A percentile compares a stretch with the other conserved stretches of the same genome.
phyloP scores from a whole-genome alignment of 1,139 yeast species.

The Suhomyces atakaporum region DNA sequence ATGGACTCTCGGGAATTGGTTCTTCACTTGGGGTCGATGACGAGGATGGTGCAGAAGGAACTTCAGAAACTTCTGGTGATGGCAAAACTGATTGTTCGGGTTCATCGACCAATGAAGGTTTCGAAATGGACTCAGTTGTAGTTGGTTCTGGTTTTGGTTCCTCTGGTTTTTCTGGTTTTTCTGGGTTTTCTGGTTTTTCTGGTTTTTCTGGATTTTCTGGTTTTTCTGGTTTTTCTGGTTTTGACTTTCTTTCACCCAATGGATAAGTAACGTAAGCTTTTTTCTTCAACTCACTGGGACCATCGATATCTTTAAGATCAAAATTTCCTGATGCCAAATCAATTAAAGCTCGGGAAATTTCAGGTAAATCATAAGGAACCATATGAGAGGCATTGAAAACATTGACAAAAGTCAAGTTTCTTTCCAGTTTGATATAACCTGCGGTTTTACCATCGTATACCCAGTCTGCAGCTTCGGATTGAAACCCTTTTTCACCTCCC shows the following conservation, averaged over 20 bases:
- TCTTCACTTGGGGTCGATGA: neutral
- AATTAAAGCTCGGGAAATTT: slow-evolving; percentile 65
- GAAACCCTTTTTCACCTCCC: slow-evolving; percentile 67
- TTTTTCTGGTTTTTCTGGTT: slow-evolving; percentile 4
- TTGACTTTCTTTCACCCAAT: slow-evolving; percentile 25
- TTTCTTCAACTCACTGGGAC: slow-evolving; percentile 12
- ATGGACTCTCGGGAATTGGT: slow-evolving; percentile 9
- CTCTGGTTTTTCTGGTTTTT: slow-evolving; percentile 9
- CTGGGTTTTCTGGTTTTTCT: slow-evolving; percentile 3
- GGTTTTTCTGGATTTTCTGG: slow-evolving; percentile 4
- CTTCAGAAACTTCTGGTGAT: neutral
- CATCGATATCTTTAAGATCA: slow-evolving; percentile 23
- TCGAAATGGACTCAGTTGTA: slow-evolving; percentile 1
- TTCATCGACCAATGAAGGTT: slow-evolving; percentile 4
- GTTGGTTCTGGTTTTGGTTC: slow-evolving; percentile 4
- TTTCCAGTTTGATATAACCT: slow-evolving; percentile 57
- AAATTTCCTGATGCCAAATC: slow-evolving; percentile 49
- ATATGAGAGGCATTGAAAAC: slow-evolving; percentile 83
- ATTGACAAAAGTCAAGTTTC: slow-evolving; percentile 76
- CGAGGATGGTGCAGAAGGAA: neutral
- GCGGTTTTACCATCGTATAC: slow-evolving; percentile 45
- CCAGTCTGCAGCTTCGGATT: slow-evolving; percentile 50
- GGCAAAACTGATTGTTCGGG: neutral
- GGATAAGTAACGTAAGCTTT: slow-evolving; percentile 33
- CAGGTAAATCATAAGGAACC: slow-evolving; percentile 89